Evolutionary conservation across 2,329 filamentous ascomycete species (phyloP), one percentile per base, ranked within the genome.

Genomic region (Parastagonospora nodorum): DNA sequence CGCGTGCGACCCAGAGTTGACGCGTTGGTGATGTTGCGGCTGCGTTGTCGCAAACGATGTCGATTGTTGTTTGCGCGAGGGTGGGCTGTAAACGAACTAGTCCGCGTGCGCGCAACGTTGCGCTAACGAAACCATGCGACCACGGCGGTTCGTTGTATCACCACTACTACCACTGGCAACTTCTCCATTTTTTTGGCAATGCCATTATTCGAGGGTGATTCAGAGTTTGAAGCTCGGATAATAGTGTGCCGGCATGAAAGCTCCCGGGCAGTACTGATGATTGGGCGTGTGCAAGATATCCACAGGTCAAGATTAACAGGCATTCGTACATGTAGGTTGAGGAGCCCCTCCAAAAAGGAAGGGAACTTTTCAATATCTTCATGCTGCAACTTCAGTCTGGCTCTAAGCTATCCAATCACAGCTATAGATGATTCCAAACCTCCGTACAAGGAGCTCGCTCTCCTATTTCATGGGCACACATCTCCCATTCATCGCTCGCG

Each of bases 401-500:
- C 40, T 36, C 41, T 46, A 12, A 30, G 43, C 49, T 48, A 48
- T 45, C 48, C 40, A 45, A 36, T 37, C 16, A 14, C 38, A 42
- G 31, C 53, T 42, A 39, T 46, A 48, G 36, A 36, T 41, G 12
- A 48, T 44, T 39, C 46, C 38, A 57, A 29, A 49, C 51, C 50
- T 53, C 47, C 46, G 50, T 56, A 56, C 46, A 52, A 59, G 52
- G 49, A 61, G 53, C 60, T 60, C 56, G 44, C 53, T 60, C 48
- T 63, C 60, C 53, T 60, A 52, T 42, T 48, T 48, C 38, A 39
- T 48, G 45, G 45, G 39, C 38, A 37, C 58, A 63, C 63, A 60
- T 53, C 57, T 63, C 60, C 58, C 64, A 64, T 64, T 66, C 65
- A 57, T 64, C 67, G 65, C 64, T 69, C 64, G 62, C 66, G 45